Percentiles rank a stretch among this genome's conserved stretches.
Evolutionary conservation across 805 yeast genomes (phyloP).

Genomic region (Ogataea nitratoaversa): DNA sequence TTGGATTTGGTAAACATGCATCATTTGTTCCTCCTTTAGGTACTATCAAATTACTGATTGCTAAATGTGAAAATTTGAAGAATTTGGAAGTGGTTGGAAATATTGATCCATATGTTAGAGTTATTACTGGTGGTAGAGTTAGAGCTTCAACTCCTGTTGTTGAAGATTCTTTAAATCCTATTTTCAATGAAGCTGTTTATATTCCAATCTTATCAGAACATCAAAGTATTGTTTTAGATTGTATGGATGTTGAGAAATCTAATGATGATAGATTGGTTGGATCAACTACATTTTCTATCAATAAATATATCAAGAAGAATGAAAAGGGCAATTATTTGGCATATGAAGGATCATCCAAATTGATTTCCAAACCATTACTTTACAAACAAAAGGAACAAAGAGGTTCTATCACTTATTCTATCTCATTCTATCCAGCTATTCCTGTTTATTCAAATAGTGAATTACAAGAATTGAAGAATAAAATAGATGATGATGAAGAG

Average conservation of each 20-base stretch:
- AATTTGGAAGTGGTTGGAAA: slow-evolving; percentile 65
- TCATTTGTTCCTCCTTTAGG: slow-evolving; percentile 61
- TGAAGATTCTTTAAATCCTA: slow-evolving; percentile 51
- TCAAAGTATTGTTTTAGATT: slow-evolving; percentile 54
- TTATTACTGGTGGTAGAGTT: slow-evolving; percentile 53
- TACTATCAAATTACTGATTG: slow-evolving; percentile 54
- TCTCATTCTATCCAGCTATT: slow-evolving; percentile 61
- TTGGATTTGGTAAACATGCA: slow-evolving; percentile 38
- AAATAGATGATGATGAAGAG: slow-evolving; percentile 34
- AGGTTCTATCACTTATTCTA: slow-evolving; percentile 44
- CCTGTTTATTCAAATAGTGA: slow-evolving; percentile 62
- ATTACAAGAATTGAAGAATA: slow-evolving; percentile 40
- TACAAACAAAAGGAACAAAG: slow-evolving; percentile 39
- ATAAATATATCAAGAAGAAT: slow-evolving; percentile 45
- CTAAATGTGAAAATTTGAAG: slow-evolving; percentile 47
- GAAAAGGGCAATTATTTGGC: slow-evolving; percentile 43
- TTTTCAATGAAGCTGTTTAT: slow-evolving; percentile 55
- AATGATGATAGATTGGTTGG: slow-evolving; percentile 65
- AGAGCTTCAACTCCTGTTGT: slow-evolving; percentile 52
- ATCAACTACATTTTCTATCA: slow-evolving; percentile 44
- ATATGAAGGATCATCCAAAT: slow-evolving; percentile 47
- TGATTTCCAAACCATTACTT: slow-evolving; percentile 32
- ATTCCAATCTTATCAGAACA: slow-evolving; percentile 57
- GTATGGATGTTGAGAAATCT: slow-evolving; percentile 63
- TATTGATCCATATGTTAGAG: slow-evolving; percentile 70